Evolutionary conservation across 78 protist genomes (phyloP), one percentile per base, ranked within the genome.

Genomic region (Chrysochromulina parva): DNA sequence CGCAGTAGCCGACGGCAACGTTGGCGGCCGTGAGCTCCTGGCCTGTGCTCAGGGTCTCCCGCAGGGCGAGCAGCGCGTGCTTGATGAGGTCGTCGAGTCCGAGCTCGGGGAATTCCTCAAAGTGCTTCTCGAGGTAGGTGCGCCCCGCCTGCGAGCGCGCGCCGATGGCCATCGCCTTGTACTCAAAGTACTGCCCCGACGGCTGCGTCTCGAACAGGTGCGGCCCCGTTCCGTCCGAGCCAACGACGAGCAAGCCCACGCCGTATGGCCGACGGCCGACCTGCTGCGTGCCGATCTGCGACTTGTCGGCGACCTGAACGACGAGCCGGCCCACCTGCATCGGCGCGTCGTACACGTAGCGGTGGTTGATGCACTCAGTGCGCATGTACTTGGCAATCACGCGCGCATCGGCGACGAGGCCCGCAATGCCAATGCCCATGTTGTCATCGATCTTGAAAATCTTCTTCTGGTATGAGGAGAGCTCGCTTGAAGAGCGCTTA

Each of bases 191-290:
- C 92, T 97, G 95, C 55, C 99, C 98, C 2, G 99, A 96, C 53
- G 99, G 99, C 67, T 95, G 91, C 11, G 97, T 94, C 80, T 97
- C 96, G 93, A 58, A 97, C 57, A 98, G 80, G 65, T 96, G 98
- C 9, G 99, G 95, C 1, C 98, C 98, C 1, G 89, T 88, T 82
- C 93, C 50, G 89, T 90, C 92, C 17, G n/a, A 7, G 17, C 99
- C 99, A 10, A 96, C 97, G 3, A 98, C 96, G 14, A 98, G 96
- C 73, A 97, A 80, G 62, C 99, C 99, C 26, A 98, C 99, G 66
- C 99, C 99, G 71, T 91, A 98, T 17, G 99, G 99, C 20, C 99
- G 93, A 38, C 95, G 73, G 28, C 98, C 96, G 58, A 84, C 85
- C 76, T 93, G 91, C 95, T 96, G 97, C 16, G 98, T 96, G 93